Evolutionary conservation across 78 protist genomes (phyloP).

Genomic region (Emiliania huxleyi): DNA sequence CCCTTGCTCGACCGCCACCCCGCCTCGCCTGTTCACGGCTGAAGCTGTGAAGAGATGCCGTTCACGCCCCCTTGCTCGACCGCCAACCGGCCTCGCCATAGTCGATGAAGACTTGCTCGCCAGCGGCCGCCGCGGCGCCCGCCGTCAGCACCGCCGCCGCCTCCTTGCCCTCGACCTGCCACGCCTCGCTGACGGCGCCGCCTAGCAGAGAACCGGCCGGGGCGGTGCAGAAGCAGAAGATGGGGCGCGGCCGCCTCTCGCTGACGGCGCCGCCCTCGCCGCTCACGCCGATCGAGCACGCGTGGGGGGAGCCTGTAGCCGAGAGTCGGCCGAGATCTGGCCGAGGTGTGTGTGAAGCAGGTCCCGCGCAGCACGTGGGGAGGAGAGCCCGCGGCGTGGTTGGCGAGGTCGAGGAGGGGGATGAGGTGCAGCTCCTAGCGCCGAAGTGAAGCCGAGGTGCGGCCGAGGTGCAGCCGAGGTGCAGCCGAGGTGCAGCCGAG

Average conservation of each 20-base stretch:
- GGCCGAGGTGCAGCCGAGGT: no score
- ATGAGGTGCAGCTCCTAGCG: neutral
- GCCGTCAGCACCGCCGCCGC: neutral
- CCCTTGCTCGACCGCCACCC: no score
- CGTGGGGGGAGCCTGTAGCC: neutral
- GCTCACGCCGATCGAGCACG: neutral
- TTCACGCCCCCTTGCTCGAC: neutral
- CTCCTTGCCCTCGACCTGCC: neutral
- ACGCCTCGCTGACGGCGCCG: neutral
- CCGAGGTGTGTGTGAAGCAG: no score
- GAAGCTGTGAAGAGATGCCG: no score
- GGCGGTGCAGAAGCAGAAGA: neutral
- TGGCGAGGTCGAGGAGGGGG: neutral
- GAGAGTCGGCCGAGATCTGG: no score
- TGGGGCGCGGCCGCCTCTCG: neutral
- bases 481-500: no score
- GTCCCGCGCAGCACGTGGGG: no score
- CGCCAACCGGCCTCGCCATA: neutral
- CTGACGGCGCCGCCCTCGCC: neutral
- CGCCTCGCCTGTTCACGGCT: no score
- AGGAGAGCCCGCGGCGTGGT: neutral
- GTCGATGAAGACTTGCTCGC: neutral
- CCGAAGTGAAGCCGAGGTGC: no score
- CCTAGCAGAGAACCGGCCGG: neutral
- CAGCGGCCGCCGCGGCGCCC: neutral